phyloP scores from a whole-genome alignment of 148 eudicot species.

The Chenopodium quinoa region DNA sequence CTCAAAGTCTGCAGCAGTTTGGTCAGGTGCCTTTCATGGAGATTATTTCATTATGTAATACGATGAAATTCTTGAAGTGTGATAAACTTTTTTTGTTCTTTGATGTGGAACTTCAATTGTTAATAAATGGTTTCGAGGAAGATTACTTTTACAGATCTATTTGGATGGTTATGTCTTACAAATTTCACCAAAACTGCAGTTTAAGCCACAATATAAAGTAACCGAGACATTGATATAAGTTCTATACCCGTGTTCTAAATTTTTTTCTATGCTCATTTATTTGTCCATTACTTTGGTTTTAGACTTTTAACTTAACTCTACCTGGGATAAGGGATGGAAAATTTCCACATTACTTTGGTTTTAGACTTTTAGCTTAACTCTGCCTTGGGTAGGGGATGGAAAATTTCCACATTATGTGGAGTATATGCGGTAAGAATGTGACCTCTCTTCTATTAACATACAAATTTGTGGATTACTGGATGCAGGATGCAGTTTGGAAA shows the following conservation, averaged over 20 bases:
- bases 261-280: neutral
- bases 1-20: slow-evolving; percentile 41
- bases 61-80: neutral
- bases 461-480: neutral
- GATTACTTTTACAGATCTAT: neutral
- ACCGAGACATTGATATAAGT: neutral
- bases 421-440: neutral
- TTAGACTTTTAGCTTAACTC: neutral
- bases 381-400: neutral
- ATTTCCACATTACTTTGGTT: neutral
- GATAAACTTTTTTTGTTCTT: neutral
- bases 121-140: neutral
- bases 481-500: slow-evolving; percentile 42
- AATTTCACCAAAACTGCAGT: neutral
- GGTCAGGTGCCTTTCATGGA: slow-evolving; percentile 45
- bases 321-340: neutral
- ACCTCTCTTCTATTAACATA: neutral
- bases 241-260: neutral
- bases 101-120: neutral
- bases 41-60: slow-evolving; percentile 4
- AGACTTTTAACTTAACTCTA: neutral
- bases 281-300: neutral
- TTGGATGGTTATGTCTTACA: neutral
- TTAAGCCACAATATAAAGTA: neutral
- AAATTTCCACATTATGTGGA: neutral